phyloP scores from a whole-genome alignment of 306 rosid genomes.

The Malus orientalis region DNA sequence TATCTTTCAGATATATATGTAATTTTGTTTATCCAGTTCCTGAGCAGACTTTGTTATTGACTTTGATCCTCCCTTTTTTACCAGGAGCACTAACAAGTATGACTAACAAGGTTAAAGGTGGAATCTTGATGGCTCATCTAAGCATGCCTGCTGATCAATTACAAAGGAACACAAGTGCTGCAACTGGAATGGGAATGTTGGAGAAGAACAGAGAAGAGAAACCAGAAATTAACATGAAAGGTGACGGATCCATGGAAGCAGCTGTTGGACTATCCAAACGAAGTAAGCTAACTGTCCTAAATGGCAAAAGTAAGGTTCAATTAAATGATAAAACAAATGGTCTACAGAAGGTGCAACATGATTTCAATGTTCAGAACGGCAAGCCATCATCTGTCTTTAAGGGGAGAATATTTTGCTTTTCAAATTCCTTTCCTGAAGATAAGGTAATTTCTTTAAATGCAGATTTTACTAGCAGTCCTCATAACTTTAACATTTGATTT shows the following conservation, averaged over 20 bases:
- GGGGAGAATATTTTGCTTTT: constrained; percentile 62
- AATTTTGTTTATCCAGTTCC: background rate
- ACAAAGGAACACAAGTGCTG: constrained; percentile 20
- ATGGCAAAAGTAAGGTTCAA: constrained; percentile 21
- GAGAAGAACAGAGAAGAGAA: constrained; percentile 41
- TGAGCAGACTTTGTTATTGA: constrained; percentile 18
- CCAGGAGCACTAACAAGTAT: constrained; percentile 39
- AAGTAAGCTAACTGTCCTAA: constrained; percentile 32
- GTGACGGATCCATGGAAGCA: constrained; percentile 29
- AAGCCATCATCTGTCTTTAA: constrained; percentile 50
- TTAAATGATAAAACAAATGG: constrained; percentile 13
- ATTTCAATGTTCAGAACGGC: constrained; percentile 32
- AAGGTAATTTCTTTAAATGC: constrained; percentile 44
- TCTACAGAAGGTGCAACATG: constrained; percentile 28
- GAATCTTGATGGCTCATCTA: constrained; percentile 32
- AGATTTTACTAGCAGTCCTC: background rate
- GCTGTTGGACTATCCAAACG: constrained; percentile 23
- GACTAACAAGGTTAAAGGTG: constrained; percentile 34
- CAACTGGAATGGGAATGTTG: constrained; percentile 34
- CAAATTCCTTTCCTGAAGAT: constrained; percentile 70
- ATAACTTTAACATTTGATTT: background rate
- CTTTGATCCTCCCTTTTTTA: constrained; percentile 21
- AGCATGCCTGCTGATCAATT: constrained; percentile 31
- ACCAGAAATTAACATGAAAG: constrained; percentile 23
- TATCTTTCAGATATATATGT: background rate